A percentile compares a stretch with the other conserved stretches of the same genome.
Conservation (phyloP, 1,139 yeast genomes). For the Chernovozyma aurita region DNA sequence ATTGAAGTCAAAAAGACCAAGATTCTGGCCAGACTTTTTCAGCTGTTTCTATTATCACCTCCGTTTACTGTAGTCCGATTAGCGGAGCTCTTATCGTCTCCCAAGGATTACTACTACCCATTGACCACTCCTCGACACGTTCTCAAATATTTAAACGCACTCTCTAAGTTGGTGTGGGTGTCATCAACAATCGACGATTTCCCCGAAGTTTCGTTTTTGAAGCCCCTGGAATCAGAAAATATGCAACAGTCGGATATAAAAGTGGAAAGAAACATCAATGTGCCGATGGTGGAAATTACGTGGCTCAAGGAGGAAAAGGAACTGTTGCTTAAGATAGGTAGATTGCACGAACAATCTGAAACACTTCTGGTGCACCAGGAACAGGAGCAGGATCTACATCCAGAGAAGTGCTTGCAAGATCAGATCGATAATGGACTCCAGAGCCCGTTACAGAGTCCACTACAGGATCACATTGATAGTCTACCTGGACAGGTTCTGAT, state of each 20-base stretch:
- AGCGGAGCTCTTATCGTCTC: constrained; percentile 47
- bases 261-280: constrained; percentile 6
- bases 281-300: constrained; percentile 37
- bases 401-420: too few species aligned
- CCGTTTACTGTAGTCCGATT: constrained; percentile 59
- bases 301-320: constrained; percentile 23
- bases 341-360: neutral
- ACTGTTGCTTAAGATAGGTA: neutral
- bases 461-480: too few species aligned
- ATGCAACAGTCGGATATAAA: constrained; percentile 1
- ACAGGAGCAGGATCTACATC: neutral
- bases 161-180: constrained; percentile 24
- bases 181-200: constrained; percentile 24
- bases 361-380: neutral
- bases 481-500: too few species aligned
- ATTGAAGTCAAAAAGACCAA: constrained; percentile 11
- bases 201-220: constrained; percentile 15
- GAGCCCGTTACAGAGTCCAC: too few species aligned
- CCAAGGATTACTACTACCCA: constrained; percentile 30
- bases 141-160: constrained; percentile 27
- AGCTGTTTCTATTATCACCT: constrained; percentile 32
- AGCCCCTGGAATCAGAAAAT: constrained; percentile 6
- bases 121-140: constrained; percentile 22
- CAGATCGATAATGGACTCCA: too few species aligned
- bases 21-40: neutral